Evolutionary conservation across 345 rosid genomes (phyloP), one percentile per base, ranked within the genome.

Genomic region (Noccaea caerulescens): DNA sequence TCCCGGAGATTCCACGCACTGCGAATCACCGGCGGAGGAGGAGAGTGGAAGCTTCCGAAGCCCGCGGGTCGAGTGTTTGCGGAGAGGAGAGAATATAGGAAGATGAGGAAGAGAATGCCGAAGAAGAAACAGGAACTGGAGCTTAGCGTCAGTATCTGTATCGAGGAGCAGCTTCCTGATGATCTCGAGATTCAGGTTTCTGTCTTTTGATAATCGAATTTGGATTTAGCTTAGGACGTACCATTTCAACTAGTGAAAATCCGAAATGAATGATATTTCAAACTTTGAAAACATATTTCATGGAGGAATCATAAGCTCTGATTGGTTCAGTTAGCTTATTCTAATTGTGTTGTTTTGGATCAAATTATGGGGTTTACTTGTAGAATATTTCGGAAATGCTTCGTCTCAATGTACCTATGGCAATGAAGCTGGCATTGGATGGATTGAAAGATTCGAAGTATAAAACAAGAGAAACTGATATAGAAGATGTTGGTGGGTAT

Each of bases 321-420:
- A 7, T 13, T 56, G 25, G 43, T 34, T 33, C 25, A 56, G n/a
- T 56, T 14, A 37, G 13, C 23, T 20, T 11, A 57, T 14, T 16
- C 27, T 0, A 34, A 1, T 14, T 16, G 42, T 38, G 11, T 30
- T 13, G 39, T 56, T 56, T 56, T 27, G 37, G 52, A 11, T 56
- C 18, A 30, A 9, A 53, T 53, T 11, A 27, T 52, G 25, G 11
- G 1, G 27, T 16, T 18, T 62, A 8, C 10, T 56, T 76, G 64
- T 81, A 94, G 99, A 84, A 84, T 80, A 86, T 88, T 76, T 92
- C 92, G n/a, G 98, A 94, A 67, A 71, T 86, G 81, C 91, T 94
- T 68, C 84, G 89, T 30, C 86, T 89, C 8, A 83, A 91, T 84
- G 99, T 85, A 7, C 96, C 99, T 13, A 84, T 75, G 86, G 90